These are phyloP conservation scores for Chaetomium fimeti DNA, from an alignment of 495 filamentous ascomycete species.

Conservation along the genomic window DNA sequence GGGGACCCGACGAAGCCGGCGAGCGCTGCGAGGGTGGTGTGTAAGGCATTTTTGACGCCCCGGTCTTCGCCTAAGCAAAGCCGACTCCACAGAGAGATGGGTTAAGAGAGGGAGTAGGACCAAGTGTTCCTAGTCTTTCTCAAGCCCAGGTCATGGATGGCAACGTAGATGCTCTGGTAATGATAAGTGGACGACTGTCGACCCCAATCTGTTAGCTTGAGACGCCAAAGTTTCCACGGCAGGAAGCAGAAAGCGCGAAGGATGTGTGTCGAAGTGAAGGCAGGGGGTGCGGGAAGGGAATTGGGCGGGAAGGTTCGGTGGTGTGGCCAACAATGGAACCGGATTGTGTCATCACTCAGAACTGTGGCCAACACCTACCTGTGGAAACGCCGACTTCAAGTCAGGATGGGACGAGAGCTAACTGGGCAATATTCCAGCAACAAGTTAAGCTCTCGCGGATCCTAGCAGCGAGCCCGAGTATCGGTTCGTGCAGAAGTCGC, in stretches of 20 bases:
- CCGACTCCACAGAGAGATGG: constrained; percentile 12
- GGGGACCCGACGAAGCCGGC: constrained; percentile 66
- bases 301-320: background rate
- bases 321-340: constrained; percentile 11
- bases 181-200: constrained; percentile 14
- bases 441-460: constrained; percentile 30
- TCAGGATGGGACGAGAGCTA: constrained; percentile 30
- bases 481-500: constrained; percentile 13
- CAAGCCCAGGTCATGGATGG: constrained; percentile 28
- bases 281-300: background rate
- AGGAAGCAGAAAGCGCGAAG: background rate
- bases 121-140: background rate
- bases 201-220: constrained; percentile 19
- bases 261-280: background rate
- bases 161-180: constrained; percentile 15
- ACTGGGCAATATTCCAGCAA: constrained; percentile 45
- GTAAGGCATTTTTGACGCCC: constrained; percentile 72
- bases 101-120: constrained; percentile 5
- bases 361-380: constrained; percentile 18
- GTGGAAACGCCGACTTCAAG: constrained; percentile 12
- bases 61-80: background rate
- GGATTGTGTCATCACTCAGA: constrained; percentile 19
- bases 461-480: constrained; percentile 11
- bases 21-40: constrained; percentile 82
- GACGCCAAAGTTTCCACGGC: background rate